These are phyloP conservation scores for Malbranchea cinnamomea DNA, from an alignment of 2,329 filamentous ascomycete species.

Conservation along the genomic window DNA sequence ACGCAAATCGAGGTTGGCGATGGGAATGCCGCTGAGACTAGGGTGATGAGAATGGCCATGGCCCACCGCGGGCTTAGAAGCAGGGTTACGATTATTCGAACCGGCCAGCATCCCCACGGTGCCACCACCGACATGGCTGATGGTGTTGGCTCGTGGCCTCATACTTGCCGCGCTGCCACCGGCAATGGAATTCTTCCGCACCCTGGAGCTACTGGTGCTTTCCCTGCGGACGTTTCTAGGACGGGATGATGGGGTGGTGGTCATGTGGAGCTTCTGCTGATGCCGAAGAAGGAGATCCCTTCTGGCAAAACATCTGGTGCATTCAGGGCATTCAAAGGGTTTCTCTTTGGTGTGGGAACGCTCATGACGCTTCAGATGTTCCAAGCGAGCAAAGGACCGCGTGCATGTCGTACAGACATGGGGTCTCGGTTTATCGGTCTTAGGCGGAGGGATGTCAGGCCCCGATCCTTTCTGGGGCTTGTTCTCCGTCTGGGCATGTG, in stretches of 20 bases:
- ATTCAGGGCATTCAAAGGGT: constrained; percentile 94
- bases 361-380: constrained; percentile 95
- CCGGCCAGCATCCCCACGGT: constrained; percentile 49
- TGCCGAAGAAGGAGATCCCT: constrained; percentile 83
- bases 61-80: constrained; percentile 17
- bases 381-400: constrained; percentile 82
- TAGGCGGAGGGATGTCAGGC: constrained; percentile 36
- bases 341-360: constrained; percentile 98
- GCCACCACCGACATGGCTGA: constrained; percentile 74
- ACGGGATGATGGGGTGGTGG: constrained; percentile 70
- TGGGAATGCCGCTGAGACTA: constrained; percentile 52
- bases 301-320: constrained; percentile 83
- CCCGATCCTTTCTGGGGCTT: constrained; percentile 6
- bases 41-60: constrained; percentile 58
- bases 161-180: constrained; percentile 44
- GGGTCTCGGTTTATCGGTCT: constrained; percentile 92
- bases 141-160: constrained; percentile 86
- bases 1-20: constrained; percentile 39
- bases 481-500: constrained; percentile 6
- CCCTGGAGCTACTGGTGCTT: constrained; percentile 63
- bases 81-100: no score
- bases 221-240: constrained; percentile 73
- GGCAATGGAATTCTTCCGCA: constrained; percentile 84
- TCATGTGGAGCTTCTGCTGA: constrained; percentile 96
- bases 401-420: constrained; percentile 86